A percentile compares a stretch with the other conserved stretches of the same genome.
Conservation (phyloP, 2,329 filamentous ascomycete species). For the Ophiostoma sp. region DNA sequence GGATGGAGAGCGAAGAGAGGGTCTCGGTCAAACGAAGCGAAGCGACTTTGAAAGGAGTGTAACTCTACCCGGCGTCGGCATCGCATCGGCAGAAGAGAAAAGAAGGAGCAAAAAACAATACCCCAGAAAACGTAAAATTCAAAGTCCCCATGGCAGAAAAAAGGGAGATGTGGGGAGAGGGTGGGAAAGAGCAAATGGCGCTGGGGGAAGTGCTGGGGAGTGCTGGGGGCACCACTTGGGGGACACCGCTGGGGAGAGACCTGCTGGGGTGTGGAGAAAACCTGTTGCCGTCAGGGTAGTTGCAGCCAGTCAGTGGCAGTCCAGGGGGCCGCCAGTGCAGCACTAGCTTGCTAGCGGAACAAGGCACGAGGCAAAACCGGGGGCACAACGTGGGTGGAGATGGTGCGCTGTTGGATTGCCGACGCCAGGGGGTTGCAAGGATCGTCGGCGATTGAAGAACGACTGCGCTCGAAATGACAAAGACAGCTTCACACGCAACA, state of each 20-base stretch:
- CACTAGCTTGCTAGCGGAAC: neutral
- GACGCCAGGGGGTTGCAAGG: neutral
- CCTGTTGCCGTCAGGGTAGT: neutral
- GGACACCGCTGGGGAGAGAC: neutral
- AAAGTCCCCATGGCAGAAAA: neutral
- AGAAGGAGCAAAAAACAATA: neutral
- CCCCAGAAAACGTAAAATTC: neutral
- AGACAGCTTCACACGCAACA: neutral
- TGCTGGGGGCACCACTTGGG: neutral
- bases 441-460: neutral
- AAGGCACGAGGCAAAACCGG: neutral
- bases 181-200: neutral
- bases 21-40: neutral
- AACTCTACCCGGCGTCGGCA: slow-evolving; percentile 7
- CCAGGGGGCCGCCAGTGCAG: neutral
- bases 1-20: neutral
- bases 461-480: neutral
- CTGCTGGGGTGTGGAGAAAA: slow-evolving; percentile 6
- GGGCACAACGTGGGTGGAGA: neutral
- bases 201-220: neutral
- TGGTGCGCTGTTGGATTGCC: neutral
- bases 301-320: neutral
- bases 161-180: slow-evolving; percentile 1
- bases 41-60: neutral
- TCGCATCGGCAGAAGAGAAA: neutral